Base-by-base conservation (phyloP, 1,284 basidiomycete species). In the Moesziomyces sp. region DNA sequence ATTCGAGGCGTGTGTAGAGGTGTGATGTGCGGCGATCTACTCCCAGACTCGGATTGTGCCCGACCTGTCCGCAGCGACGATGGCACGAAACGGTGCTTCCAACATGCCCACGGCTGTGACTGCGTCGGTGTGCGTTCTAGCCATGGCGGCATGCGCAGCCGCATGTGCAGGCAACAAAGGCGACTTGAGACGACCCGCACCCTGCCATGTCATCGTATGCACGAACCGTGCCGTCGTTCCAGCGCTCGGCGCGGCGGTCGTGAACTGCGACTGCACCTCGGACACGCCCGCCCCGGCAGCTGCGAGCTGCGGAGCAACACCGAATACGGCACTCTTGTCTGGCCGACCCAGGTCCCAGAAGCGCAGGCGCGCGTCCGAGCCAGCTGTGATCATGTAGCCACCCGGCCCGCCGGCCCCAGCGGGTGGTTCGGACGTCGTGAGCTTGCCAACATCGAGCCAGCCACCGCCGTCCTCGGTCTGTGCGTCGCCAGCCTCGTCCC, bases 31-130 rank as follows among this genome's bases (percentile, higher is more conserved):
- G 13, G 7, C 7, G 7, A 14, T 4, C 54, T 44, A 83, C 59
- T 83, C 81, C 82, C 82, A 83, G 10, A 83, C 79, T 0, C 80
- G 65, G 13, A 83, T 63, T 34, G 68, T 58, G 16, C 82, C 82
- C 14, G 61, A 53, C 18, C 77, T 46, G 82, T 96, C 94, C 3
- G 91, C 93, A 69, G 92, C 94, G 11, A 96, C 88, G 46, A 95
- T 88, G 5, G 93, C 92, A 49, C 91, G 87, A 85, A 95, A 96
- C 0, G 93, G 93, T 0, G 91, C 89, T 72, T 96, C 93, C 55
- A 96, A 89, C 68, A 91, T 91, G 0, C 89, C 88, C 23, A 96
- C 84, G 3, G 91, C 89, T 1, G 91, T 93, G 24, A 97, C 88
- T 3, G 92, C 89, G 79, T 96, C 94, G 71, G 91, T 91, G 79